phyloP scores from a whole-genome alignment of 257 asterid species.

The Cruciata laevipes region DNA sequence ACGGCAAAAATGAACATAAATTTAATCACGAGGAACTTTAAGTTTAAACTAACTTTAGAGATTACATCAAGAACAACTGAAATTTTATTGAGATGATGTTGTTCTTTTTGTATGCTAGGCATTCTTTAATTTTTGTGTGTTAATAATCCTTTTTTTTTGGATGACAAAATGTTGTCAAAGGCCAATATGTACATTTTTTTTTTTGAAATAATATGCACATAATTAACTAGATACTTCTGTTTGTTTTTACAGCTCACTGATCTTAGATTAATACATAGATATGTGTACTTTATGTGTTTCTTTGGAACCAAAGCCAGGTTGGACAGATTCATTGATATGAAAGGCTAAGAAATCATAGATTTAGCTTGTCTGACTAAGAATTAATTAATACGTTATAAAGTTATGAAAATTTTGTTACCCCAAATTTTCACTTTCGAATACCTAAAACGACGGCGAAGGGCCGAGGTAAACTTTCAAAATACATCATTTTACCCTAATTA shows the following conservation, averaged over 20 bases:
- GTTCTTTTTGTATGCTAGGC: neutral
- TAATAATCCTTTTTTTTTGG: neutral
- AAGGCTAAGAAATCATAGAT: neutral
- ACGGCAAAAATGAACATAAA: neutral
- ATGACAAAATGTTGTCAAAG: neutral
- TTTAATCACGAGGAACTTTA: constrained; percentile 27
- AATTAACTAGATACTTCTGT: neutral
- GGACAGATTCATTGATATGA: neutral
- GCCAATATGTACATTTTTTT: neutral
- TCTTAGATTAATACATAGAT: too few species aligned
- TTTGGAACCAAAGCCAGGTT: neutral
- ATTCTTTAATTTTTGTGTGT: too few species aligned
- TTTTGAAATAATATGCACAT: too few species aligned
- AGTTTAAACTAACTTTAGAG: neutral
- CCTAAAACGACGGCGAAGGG: too few species aligned
- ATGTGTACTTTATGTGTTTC: neutral
- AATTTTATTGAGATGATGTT: neutral
- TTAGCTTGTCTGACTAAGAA: too few species aligned
- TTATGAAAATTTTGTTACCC: too few species aligned
- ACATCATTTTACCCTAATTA: too few species aligned
- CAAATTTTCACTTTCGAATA: too few species aligned
- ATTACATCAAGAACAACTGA: neutral
- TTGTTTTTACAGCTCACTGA: neutral
- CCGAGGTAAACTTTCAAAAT: too few species aligned
- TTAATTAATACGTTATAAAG: too few species aligned